These are phyloP conservation scores for Senecio squalidus DNA, from an alignment of 140 eudicot species.

Conservation along the genomic window DNA sequence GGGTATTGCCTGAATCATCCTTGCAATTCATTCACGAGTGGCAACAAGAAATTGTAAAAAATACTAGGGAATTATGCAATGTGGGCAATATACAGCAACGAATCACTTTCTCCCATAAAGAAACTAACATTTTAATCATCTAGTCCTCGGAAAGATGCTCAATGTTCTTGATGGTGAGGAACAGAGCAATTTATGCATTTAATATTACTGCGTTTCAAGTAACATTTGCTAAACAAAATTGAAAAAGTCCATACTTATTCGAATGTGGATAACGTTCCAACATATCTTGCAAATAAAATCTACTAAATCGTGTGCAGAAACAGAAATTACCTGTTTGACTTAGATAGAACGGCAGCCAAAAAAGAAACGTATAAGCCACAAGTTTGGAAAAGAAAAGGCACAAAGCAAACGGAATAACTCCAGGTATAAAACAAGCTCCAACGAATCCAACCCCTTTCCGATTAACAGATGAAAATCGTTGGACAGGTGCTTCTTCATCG, in stretches of 20 bases:
- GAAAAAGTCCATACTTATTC: constrained; percentile 4
- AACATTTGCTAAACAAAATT: neutral
- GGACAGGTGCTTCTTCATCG: constrained; percentile 44
- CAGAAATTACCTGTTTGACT: constrained; percentile 69
- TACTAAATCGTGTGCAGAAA: neutral
- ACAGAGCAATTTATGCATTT: neutral
- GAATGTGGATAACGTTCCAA: neutral
- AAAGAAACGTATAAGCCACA: constrained; percentile 90
- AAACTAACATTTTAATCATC: too few species aligned
- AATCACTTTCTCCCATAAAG: too few species aligned
- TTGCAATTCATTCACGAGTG: too few species aligned
- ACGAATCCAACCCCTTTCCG: constrained; percentile 58
- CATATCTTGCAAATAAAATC: neutral
- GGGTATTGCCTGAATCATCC: too few species aligned
- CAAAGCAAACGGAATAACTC: constrained; percentile 84
- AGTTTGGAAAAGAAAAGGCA: constrained; percentile 90
- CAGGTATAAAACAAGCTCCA: constrained; percentile 85
- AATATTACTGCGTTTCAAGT: neutral
- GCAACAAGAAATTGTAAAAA: too few species aligned
- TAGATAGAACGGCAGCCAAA: constrained; percentile 89
- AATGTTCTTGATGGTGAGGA: too few species aligned
- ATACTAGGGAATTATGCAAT: too few species aligned
- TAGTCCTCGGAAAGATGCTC: too few species aligned
- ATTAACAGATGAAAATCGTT: constrained; percentile 19
- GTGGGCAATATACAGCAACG: too few species aligned